These are phyloP conservation scores for Nicotiana knightiana DNA, from an alignment of 257 asterid genomes.

Conservation along the genomic window DNA sequence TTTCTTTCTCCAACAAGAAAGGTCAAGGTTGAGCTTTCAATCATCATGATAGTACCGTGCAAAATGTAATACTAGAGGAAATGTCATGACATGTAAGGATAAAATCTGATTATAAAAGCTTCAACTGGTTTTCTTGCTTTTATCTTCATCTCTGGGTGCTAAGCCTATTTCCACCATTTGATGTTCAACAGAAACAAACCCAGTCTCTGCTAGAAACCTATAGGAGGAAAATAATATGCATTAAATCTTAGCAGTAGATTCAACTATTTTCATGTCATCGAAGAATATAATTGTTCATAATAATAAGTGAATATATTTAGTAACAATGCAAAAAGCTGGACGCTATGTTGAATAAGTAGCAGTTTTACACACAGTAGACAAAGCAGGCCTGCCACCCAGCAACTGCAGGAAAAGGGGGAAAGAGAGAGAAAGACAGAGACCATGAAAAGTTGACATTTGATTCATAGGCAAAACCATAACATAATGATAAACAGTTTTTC, in stretches of 20 bases:
- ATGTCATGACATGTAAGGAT: slow-evolving; percentile 5
- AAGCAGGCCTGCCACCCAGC: not conserved
- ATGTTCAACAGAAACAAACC: slow-evolving; percentile 75
- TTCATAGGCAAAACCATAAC: not conserved
- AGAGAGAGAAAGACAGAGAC: not conserved
- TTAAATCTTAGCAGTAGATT: not conserved
- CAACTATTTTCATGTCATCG: not conserved
- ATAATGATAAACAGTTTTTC: not conserved
- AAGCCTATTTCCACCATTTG: slow-evolving; percentile 85
- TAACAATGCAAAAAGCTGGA: not conserved
- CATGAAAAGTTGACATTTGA: not conserved
- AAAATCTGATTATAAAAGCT: slow-evolving; percentile 4
- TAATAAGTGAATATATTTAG: not conserved
- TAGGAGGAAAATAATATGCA: not conserved
- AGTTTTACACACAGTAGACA: not conserved
- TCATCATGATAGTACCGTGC: not conserved
- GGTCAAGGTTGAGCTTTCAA: not conserved
- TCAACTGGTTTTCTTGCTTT: slow-evolving; percentile 43
- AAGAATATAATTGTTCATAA: not conserved
- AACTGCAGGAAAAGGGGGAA: not conserved
- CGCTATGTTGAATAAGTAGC: not conserved
- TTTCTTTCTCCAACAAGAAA: not conserved
- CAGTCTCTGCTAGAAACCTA: slow-evolving; percentile 85
- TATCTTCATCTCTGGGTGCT: slow-evolving; percentile 36
- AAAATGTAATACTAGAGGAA: not conserved